These are phyloP conservation scores for Rhizopogon vinicolor DNA, from an alignment of 768 basidiomycete genomes.

Conservation along the genomic window DNA sequence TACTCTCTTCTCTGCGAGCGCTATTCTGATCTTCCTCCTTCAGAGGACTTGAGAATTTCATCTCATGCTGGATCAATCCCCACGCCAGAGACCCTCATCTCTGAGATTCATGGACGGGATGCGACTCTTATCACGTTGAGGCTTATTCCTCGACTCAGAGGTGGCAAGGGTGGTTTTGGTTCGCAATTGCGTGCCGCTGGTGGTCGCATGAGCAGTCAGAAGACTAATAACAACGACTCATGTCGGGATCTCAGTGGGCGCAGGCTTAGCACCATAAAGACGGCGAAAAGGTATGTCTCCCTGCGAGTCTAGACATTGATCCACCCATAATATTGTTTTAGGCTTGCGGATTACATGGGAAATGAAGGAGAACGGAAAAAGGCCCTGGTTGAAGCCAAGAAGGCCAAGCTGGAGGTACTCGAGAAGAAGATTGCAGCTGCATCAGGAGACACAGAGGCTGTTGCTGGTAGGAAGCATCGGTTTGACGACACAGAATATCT, in stretches of 20 bases:
- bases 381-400: slow-evolving; percentile 71
- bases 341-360: slow-evolving; percentile 83
- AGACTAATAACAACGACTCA: slow-evolving; percentile 92
- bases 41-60: slow-evolving; percentile 38
- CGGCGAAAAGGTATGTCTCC: slow-evolving; percentile 81
- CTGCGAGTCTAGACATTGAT: not conserved
- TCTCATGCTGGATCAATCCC: slow-evolving; percentile 31
- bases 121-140: slow-evolving; percentile 57
- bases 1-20: slow-evolving; percentile 40
- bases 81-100: slow-evolving; percentile 27
- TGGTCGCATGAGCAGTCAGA: slow-evolving; percentile 95
- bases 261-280: slow-evolving; percentile 89
- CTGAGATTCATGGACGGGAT: slow-evolving; percentile 28
- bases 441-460: slow-evolving; percentile 37
- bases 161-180: slow-evolving; percentile 98
- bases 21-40: slow-evolving; percentile 42
- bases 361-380: slow-evolving; percentile 77
- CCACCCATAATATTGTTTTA: slow-evolving; percentile 21
- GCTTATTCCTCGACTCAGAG: slow-evolving; percentile 68
- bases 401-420: slow-evolving; percentile 77
- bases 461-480: slow-evolving; percentile 77
- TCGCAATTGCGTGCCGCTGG: slow-evolving; percentile 95
- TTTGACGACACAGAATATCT: slow-evolving; percentile 92
- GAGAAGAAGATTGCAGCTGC: slow-evolving; percentile 64
- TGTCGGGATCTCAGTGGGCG: slow-evolving; percentile 91